phyloP scores from a whole-genome alignment of 2,329 filamentous ascomycete species.

The Exophiala xenobiotica region DNA sequence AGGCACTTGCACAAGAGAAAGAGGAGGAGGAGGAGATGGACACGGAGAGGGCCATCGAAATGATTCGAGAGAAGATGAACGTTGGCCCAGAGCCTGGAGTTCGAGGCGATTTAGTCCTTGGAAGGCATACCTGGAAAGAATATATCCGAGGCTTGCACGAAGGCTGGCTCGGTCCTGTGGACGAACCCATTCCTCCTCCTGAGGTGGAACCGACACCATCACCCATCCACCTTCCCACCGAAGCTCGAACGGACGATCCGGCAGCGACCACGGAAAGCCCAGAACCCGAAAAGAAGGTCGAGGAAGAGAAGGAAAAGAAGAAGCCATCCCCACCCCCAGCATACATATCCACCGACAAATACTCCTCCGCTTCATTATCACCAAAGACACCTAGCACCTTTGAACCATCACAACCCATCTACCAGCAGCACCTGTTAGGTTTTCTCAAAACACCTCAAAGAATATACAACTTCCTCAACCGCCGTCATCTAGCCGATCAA shows the following conservation, averaged over 20 bases:
- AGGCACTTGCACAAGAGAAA: conserved; percentile 42
- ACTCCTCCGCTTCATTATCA: conserved; percentile 65
- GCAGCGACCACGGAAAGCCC: conserved; percentile 29
- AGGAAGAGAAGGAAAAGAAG: conserved; percentile 48
- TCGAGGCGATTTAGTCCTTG: conserved; percentile 82
- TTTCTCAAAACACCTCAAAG: conserved; percentile 87
- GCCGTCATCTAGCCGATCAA: conserved; percentile 75
- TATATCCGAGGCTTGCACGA: conserved; percentile 92
- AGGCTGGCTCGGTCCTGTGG: conserved; percentile 87
- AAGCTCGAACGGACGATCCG: conserved; percentile 34
- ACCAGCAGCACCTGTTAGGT: conserved; percentile 86
- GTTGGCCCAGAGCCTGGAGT: conserved; percentile 71
- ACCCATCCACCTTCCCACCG: conserved; percentile 32
- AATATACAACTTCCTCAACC: conserved; percentile 83
- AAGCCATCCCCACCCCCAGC: conserved; percentile 63
- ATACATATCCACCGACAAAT: conserved; percentile 72
- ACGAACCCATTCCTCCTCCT: conserved; percentile 50
- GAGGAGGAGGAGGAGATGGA: conserved; percentile 50
- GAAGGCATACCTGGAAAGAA: conserved; percentile 94
- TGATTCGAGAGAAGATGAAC: conserved; percentile 64
- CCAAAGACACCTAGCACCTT: conserved; percentile 67
- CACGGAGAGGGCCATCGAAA: conserved; percentile 61
- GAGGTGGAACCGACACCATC: conserved; percentile 29
- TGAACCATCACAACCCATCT: conserved; percentile 68
- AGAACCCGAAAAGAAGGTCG: conserved; percentile 49